phyloP scores from a whole-genome alignment of 2,329 filamentous ascomycete genomes.

The Elsinoe necatrix region DNA sequence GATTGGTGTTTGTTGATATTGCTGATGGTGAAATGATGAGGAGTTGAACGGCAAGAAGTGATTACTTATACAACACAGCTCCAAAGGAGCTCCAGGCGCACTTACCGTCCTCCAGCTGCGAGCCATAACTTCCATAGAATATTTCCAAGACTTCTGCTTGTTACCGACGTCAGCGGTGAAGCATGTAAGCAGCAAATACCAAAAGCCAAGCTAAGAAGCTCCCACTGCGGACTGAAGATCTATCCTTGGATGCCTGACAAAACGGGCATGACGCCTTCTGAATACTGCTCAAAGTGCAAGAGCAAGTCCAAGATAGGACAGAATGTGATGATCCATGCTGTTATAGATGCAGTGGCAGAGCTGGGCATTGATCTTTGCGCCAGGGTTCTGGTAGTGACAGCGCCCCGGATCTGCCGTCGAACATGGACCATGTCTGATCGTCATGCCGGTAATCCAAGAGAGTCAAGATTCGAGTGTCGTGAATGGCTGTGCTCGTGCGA shows the following conservation, averaged over 20 bases:
- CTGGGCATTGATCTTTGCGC: slow-evolving; percentile 2
- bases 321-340: background rate
- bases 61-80: background rate
- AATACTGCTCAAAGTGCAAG: background rate
- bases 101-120: background rate
- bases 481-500: background rate
- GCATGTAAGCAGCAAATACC: background rate
- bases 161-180: slow-evolving; percentile 8
- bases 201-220: slow-evolving; percentile 4
- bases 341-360: background rate
- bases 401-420: slow-evolving; percentile 6
- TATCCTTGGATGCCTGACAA: slow-evolving; percentile 12
- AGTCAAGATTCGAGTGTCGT: slow-evolving; percentile 1
- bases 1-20: slow-evolving; percentile 4
- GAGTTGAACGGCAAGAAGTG: slow-evolving; percentile 3
- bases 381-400: slow-evolving; percentile 12
- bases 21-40: background rate
- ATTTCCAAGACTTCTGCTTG: background rate
- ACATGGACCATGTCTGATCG: slow-evolving; percentile 2
- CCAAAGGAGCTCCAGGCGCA: background rate
- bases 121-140: background rate
- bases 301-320: background rate
- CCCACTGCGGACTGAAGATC: slow-evolving; percentile 1
- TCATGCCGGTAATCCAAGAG: background rate
- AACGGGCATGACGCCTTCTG: slow-evolving; percentile 10